Evolutionary conservation across 2,329 filamentous ascomycete genomes (phyloP).

Genomic region (Calonectria ilicicola): DNA sequence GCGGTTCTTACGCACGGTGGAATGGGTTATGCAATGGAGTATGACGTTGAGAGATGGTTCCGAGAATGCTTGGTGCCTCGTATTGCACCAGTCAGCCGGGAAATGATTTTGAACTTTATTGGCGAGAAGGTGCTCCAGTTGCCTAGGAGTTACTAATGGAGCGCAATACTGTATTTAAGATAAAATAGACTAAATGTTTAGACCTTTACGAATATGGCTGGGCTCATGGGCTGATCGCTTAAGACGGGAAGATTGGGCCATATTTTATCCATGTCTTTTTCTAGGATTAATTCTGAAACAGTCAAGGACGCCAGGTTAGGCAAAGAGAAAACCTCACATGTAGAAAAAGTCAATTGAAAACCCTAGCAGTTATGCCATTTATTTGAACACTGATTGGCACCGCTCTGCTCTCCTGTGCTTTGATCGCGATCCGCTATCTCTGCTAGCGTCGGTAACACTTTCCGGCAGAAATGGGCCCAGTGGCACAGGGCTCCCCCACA

Average conservation of each 20-base stretch:
- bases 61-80: conserved; percentile 74
- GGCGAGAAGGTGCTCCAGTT: conserved; percentile 75
- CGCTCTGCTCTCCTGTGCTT: neutral
- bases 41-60: conserved; percentile 74
- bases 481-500: conserved; percentile 7
- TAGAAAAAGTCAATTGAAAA: neutral
- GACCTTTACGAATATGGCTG: neutral
- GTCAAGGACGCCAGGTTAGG: neutral
- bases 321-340: neutral
- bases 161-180: neutral
- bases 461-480: conserved; percentile 10
- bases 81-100: conserved; percentile 73
- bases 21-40: conserved; percentile 75
- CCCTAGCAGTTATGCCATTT: neutral
- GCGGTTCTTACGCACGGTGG: conserved; percentile 71
- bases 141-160: conserved; percentile 73
- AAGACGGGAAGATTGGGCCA: neutral
- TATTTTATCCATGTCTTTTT: neutral
- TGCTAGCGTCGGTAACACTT: conserved; percentile 19
- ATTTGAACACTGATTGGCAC: neutral
- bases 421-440: neutral
- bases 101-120: conserved; percentile 84
- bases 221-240: too few relatives aligned
- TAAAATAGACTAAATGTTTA: neutral
- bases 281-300: neutral